A percentile compares a stretch with the other conserved stretches of the same genome.
phyloP scores from a whole-genome alignment of 2,329 filamentous ascomycete genomes.

The Hymenoscyphus occultus region DNA sequence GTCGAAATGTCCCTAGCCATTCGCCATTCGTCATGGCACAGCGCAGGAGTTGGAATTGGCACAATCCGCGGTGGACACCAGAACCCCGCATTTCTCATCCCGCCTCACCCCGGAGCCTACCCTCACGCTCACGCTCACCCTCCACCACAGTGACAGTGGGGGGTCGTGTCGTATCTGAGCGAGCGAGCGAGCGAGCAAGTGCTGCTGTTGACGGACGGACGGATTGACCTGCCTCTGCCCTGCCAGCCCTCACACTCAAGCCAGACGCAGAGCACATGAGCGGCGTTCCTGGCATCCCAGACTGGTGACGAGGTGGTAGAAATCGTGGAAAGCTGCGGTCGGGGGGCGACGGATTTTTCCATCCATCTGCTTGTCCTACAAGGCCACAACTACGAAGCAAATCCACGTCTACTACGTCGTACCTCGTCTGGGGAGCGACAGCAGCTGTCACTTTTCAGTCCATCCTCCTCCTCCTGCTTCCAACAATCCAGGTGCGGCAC shows the following conservation, averaged over 20 bases:
- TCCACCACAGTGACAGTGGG: not conserved
- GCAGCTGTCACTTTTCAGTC: not conserved
- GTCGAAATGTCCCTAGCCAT: conserved; percentile 7
- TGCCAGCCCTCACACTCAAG: not conserved
- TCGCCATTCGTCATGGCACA: not conserved
- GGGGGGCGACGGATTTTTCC: not conserved
- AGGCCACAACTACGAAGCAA: not conserved
- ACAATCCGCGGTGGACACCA: not conserved
- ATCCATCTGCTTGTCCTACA: not conserved
- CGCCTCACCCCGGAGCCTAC: not conserved
- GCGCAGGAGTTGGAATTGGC: not conserved
- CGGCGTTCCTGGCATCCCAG: not conserved
- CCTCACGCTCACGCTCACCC: not conserved
- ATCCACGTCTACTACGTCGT: not conserved
- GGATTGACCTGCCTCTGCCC: not conserved
- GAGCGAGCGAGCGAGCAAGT: not conserved
- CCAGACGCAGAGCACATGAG: not conserved
- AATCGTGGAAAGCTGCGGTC: not conserved
- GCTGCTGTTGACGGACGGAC: not conserved
- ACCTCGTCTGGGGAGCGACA: not conserved
- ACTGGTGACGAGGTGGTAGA: not conserved
- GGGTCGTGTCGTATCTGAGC: not conserved
- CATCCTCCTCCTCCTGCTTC: not conserved
- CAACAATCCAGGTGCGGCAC: not conserved
- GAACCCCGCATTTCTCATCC: conserved; percentile 2